phyloP scores from a whole-genome alignment of 129 eudicot species.

The Saposhnikovia divaricata region DNA sequence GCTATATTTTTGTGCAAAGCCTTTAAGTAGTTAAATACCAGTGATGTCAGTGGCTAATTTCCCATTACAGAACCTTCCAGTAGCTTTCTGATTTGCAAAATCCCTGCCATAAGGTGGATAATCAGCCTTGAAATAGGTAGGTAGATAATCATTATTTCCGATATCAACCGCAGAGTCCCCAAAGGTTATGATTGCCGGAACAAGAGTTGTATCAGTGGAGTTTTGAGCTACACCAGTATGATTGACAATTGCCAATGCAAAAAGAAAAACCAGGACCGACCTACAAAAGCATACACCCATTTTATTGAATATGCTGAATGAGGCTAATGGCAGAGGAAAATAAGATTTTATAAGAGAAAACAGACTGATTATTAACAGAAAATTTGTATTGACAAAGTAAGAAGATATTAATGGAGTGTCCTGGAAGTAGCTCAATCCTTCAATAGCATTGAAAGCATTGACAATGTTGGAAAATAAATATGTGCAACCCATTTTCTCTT shows the following conservation, averaged over 20 bases:
- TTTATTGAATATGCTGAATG: slow-evolving; percentile 6
- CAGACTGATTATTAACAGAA: slow-evolving; percentile 2
- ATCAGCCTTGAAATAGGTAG: slow-evolving; percentile 67
- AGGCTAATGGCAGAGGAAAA: slow-evolving; percentile 14
- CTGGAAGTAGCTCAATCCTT: slow-evolving; percentile 18
- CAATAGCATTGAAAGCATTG: slow-evolving; percentile 34
- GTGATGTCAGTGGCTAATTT: slow-evolving; percentile 87
- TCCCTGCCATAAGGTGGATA: slow-evolving; percentile 93
- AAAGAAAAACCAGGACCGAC: slow-evolving; percentile 15
- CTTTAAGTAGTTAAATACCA: slow-evolving; percentile 30
- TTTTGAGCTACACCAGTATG: slow-evolving; percentile 44
- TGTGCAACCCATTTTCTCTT: slow-evolving; percentile 1
- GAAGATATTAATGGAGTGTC: slow-evolving; percentile 18
- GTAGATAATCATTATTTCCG: slow-evolving; percentile 73
- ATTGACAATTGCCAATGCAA: slow-evolving; percentile 8
- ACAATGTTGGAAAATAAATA: not conserved
- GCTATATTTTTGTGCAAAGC: not conserved
- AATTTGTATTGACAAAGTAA: slow-evolving; percentile 1
- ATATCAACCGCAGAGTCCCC: slow-evolving; percentile 90
- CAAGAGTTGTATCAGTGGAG: slow-evolving; percentile 26
- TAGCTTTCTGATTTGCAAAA: slow-evolving; percentile 46
- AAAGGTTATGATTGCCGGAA: slow-evolving; percentile 74
- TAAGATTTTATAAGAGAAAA: slow-evolving; percentile 22
- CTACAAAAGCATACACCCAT: not conserved
- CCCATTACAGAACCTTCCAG: slow-evolving; percentile 95